These are phyloP conservation scores for Papiliotrema flavescens DNA, from an alignment of 1,284 basidiomycete genomes.

Conservation along the genomic window DNA sequence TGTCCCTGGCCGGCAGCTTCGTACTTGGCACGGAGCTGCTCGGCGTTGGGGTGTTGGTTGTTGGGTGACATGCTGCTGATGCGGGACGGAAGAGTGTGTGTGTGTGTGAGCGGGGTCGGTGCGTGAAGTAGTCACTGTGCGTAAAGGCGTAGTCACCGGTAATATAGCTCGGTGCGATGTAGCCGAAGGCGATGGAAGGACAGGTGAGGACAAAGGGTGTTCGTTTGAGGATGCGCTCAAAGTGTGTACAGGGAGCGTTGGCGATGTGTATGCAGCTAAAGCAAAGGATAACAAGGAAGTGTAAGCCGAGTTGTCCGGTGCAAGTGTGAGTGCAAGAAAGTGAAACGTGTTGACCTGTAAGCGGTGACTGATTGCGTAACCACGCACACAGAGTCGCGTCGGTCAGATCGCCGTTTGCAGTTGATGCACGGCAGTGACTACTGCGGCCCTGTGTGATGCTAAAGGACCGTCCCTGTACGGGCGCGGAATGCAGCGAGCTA, in stretches of 20 bases:
- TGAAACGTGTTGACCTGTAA: too few species aligned
- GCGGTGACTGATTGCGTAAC: too few species aligned
- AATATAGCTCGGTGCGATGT: neutral
- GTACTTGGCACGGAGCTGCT: slow-evolving; percentile 53
- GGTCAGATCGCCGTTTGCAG: too few species aligned
- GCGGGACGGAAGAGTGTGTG: neutral
- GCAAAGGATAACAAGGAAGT: too few species aligned
- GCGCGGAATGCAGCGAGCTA: too few species aligned
- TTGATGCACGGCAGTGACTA: too few species aligned
- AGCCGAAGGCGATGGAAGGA: neutral
- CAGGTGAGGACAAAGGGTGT: neutral
- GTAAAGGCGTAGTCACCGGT: neutral
- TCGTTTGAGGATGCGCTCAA: neutral
- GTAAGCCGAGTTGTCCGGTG: too few species aligned
- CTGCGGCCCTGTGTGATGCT: too few species aligned
- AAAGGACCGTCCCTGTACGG: too few species aligned
- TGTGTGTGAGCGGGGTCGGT: neutral
- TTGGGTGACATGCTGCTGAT: neutral
- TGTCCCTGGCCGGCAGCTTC: slow-evolving; percentile 80
- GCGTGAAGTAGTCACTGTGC: neutral
- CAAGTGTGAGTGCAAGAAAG: too few species aligned
- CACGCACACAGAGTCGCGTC: too few species aligned
- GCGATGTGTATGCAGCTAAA: neutral
- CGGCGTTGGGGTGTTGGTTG: neutral
- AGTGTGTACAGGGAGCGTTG: neutral